A percentile compares a stretch with the other conserved stretches of the same genome.
Evolutionary conservation across 2,329 filamentous ascomycete genomes (phyloP).

Genomic region (Ilyonectria sp.): DNA sequence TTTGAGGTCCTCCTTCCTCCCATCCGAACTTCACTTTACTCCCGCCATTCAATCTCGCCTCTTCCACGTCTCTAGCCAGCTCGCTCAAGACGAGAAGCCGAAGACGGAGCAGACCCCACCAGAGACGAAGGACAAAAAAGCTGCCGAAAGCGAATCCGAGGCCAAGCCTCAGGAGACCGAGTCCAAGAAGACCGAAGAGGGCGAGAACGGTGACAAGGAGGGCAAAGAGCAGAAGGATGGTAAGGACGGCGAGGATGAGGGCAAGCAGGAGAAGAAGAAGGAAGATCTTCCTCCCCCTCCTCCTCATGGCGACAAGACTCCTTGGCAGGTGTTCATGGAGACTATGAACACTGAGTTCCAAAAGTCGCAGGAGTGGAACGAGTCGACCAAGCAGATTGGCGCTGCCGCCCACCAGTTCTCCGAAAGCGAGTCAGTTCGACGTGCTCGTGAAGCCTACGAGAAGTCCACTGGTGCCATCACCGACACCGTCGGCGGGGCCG

Average conservation of each 20-base stretch:
- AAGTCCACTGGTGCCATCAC: conserved; percentile 88
- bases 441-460: conserved; percentile 88
- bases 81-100: conserved; percentile 54
- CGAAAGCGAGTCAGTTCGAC: conserved; percentile 91
- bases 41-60: conserved; percentile 52
- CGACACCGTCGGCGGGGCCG: conserved; percentile 81
- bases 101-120: conserved; percentile 53
- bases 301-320: conserved; percentile 98
- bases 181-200: conserved; percentile 60
- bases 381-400: conserved; percentile 94
- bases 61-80: conserved; percentile 52
- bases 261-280: conserved; percentile 72
- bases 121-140: conserved; percentile 59
- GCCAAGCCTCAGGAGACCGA: conserved; percentile 58
- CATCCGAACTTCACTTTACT: conserved; percentile 52
- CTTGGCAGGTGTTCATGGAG: conserved; percentile 98
- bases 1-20: conserved; percentile 63
- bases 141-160: conserved; percentile 52
- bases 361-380: conserved; percentile 98
- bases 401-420: conserved; percentile 91
- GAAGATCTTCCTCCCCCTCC: conserved; percentile 86
- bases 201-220: conserved; percentile 53
- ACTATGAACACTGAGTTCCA: conserved; percentile 96
- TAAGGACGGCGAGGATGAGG: conserved; percentile 64
- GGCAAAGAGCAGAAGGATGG: conserved; percentile 62